Percentiles rank a stretch among this genome's conserved stretches.
These are phyloP conservation scores for Phytophthora ramorum DNA, from an alignment of 352 stramenopile genomes.

Conservation along the genomic window DNA sequence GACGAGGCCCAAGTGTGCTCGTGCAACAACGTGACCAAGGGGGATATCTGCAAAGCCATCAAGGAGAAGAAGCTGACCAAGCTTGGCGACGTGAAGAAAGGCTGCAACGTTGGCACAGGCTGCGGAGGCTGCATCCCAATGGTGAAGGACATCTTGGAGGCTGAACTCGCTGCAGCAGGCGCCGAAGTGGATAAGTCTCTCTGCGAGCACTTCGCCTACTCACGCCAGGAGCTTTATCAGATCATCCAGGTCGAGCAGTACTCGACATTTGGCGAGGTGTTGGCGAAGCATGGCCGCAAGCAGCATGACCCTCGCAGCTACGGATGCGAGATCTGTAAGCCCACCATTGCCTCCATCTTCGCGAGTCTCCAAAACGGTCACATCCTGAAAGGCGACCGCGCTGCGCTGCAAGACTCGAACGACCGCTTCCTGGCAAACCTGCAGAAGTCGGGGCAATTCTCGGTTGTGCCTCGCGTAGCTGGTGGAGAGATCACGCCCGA, in stretches of 20 bases:
- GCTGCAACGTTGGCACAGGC: slow-evolving; percentile 88
- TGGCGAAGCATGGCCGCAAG: slow-evolving; percentile 79
- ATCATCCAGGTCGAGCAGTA: slow-evolving; percentile 86
- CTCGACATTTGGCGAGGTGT: slow-evolving; percentile 88
- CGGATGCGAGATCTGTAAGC: slow-evolving; percentile 94
- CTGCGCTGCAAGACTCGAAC: slow-evolving; percentile 92
- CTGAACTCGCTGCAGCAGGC: slow-evolving; percentile 89
- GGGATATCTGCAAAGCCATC: slow-evolving; percentile 77
- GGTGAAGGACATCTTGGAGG: slow-evolving; percentile 88
- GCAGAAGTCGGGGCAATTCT: slow-evolving; percentile 94
- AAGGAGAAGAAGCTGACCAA: slow-evolving; percentile 79
- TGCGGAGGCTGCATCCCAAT: slow-evolving; percentile 93
- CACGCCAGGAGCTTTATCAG: slow-evolving; percentile 90
- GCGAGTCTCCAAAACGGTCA: slow-evolving; percentile 90
- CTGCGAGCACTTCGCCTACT: slow-evolving; percentile 93
- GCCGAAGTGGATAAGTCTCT: slow-evolving; percentile 88
- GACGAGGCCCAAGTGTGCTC: slow-evolving; percentile 91
- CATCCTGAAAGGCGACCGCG: slow-evolving; percentile 80
- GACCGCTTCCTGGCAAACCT: slow-evolving; percentile 94
- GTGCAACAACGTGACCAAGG: slow-evolving; percentile 93
- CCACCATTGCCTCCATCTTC: slow-evolving; percentile 91
- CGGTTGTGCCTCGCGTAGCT: slow-evolving; percentile 91
- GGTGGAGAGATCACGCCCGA: slow-evolving; percentile 91
- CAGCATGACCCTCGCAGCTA: slow-evolving; percentile 50
- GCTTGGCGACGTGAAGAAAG: slow-evolving; percentile 81